Percentiles rank a stretch among this genome's conserved stretches.
These are phyloP conservation scores for Alternaria burnsii DNA, from an alignment of 2,329 filamentous ascomycete species.

Conservation along the genomic window DNA sequence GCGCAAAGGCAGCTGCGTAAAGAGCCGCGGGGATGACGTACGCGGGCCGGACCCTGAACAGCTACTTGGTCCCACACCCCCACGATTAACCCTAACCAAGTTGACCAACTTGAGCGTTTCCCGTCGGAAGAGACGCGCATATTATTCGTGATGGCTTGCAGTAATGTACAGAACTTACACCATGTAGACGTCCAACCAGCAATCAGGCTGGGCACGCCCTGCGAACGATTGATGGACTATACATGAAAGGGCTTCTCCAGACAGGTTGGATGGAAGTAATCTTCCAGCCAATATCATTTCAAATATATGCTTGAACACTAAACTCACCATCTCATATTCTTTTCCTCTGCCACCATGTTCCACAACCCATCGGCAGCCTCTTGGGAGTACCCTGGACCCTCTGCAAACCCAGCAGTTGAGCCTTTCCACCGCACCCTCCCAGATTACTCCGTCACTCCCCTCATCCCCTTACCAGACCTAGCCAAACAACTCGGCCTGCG, in stretches of 20 bases:
- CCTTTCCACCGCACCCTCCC: constrained; percentile 68
- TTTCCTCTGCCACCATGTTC: constrained; percentile 24
- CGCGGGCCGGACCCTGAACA: background rate
- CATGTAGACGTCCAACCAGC: background rate
- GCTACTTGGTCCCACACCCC: background rate
- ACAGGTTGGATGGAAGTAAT: background rate
- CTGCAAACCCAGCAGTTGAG: constrained; percentile 30
- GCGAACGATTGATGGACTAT: background rate
- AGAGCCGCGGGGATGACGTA: constrained; percentile 18
- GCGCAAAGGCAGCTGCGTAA: constrained; percentile 9
- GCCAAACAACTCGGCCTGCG: constrained; percentile 63
- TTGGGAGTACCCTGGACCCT: constrained; percentile 27
- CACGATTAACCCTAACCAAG: background rate
- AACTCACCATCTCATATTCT: background rate
- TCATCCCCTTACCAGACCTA: constrained; percentile 62
- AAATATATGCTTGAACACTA: background rate
- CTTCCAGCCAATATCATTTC: background rate
- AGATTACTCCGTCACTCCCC: constrained; percentile 63
- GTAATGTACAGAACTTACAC: background rate
- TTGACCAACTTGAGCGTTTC: constrained; percentile 4
- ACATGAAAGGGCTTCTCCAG: background rate
- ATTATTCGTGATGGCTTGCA: background rate
- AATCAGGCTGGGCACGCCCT: background rate
- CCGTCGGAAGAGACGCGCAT: constrained; percentile 10
- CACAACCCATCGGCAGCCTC: constrained; percentile 38